These are phyloP conservation scores for Elaphomyces granulatus DNA, from an alignment of 495 filamentous ascomycete genomes.

Conservation along the genomic window DNA sequence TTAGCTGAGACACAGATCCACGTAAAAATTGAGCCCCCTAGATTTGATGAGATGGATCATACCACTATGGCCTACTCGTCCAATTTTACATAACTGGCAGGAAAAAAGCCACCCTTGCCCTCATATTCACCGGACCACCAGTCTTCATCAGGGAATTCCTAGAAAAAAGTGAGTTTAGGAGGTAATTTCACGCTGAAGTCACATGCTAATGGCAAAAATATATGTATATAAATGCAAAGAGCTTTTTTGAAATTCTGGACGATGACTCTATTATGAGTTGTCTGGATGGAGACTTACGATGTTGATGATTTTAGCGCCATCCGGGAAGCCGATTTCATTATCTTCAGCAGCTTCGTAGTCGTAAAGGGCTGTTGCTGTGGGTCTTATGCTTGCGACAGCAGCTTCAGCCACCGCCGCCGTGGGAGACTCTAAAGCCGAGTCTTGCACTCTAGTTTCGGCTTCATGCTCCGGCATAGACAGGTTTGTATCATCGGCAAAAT, in stretches of 20 bases:
- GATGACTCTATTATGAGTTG: too few species aligned
- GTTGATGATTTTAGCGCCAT: constrained; percentile 59
- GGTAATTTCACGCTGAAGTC: not conserved
- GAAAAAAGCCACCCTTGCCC: constrained; percentile 76
- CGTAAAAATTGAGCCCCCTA: too few species aligned
- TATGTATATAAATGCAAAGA: too few species aligned
- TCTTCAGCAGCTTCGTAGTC: constrained; percentile 97
- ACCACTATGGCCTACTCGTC: constrained; percentile 34
- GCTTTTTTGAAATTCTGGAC: too few species aligned
- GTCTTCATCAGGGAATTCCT: constrained; percentile 96
- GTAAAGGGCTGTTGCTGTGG: constrained; percentile 72
- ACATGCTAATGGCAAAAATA: too few species aligned
- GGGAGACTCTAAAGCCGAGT: constrained; percentile 12
- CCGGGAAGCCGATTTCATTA: constrained; percentile 90
- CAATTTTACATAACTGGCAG: constrained; percentile 66
- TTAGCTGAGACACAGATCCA: too few species aligned
- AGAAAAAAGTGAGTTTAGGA: constrained; percentile 5
- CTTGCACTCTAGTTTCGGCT: constrained; percentile 1
- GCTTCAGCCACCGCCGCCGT: constrained; percentile 7
- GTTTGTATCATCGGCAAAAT: constrained; percentile 20
- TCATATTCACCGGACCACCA: constrained; percentile 91
- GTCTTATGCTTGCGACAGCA: constrained; percentile 25
- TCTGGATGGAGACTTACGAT: constrained; percentile 44
- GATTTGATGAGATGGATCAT: too few species aligned
- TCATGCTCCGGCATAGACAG: constrained; percentile 16